Evolutionary conservation across 179 eudicot genomes (phyloP).

Genomic region (Camellia oleifera): DNA sequence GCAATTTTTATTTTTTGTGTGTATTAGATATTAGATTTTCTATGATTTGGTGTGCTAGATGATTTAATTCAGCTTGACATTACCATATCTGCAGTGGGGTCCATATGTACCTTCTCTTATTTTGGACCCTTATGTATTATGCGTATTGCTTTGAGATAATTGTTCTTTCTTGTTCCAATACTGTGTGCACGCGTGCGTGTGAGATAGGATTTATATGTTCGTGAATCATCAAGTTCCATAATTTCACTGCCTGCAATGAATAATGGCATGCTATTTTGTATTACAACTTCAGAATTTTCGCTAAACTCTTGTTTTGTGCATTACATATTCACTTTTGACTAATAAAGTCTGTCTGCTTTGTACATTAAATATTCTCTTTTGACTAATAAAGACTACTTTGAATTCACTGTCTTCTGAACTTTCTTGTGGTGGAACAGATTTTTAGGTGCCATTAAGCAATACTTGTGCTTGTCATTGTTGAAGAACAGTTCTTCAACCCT

Average conservation of each 20-base stretch:
- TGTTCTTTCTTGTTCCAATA: neutral
- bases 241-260: neutral
- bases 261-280: neutral
- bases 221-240: neutral
- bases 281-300: neutral
- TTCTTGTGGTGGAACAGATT: constrained; percentile 52
- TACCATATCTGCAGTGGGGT: neutral
- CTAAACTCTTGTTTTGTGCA: neutral
- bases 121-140: neutral
- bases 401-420: constrained; percentile 7
- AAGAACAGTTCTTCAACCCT: constrained; percentile 97
- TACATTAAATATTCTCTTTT: neutral
- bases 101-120: neutral
- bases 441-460: constrained; percentile 96
- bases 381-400: neutral
- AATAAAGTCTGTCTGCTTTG: no score
- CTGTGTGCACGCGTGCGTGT: neutral
- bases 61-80: neutral
- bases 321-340: neutral
- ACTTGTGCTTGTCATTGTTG: constrained; percentile 87
- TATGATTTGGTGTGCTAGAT: neutral
- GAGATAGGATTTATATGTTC: neutral
- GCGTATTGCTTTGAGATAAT: neutral
- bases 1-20: no score
- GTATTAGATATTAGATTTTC: neutral